phyloP scores from a whole-genome alignment of 345 rosid genomes.

The Hibiscus trionum region DNA sequence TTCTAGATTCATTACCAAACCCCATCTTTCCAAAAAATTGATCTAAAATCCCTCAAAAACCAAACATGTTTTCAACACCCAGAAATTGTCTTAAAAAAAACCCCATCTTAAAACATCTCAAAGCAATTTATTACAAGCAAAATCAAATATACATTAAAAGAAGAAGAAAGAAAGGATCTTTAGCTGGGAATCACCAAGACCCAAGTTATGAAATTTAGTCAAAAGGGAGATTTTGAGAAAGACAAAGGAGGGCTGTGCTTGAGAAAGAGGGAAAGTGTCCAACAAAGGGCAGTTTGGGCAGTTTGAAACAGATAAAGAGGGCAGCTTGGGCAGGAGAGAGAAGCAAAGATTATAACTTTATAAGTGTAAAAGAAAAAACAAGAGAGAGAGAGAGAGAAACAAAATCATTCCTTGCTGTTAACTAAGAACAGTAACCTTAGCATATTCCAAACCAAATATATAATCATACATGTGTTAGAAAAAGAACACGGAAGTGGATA shows the following conservation, averaged over 20 bases:
- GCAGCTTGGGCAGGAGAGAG: slow-evolving; percentile 44
- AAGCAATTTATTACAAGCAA: slow-evolving; percentile 10
- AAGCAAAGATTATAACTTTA: not conserved
- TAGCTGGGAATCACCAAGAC: slow-evolving; percentile 19
- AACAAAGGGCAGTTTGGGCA: slow-evolving; percentile 61
- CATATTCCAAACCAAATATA: slow-evolving; percentile 20
- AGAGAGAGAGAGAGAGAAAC: not conserved
- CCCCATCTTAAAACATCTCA: slow-evolving; percentile 10
- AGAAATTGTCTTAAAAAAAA: not conserved
- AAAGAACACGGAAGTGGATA: slow-evolving; percentile 10
- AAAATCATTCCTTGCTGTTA: not conserved
- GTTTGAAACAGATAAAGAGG: slow-evolving; percentile 35
- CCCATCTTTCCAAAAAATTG: slow-evolving; percentile 25
- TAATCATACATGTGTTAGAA: not conserved
- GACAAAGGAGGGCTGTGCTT: slow-evolving; percentile 21
- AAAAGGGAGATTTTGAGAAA: slow-evolving; percentile 24
- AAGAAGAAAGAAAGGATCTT: not conserved
- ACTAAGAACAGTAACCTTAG: slow-evolving; percentile 27
- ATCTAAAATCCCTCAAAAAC: not conserved
- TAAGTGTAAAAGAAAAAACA: not conserved
- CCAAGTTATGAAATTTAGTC: slow-evolving; percentile 36
- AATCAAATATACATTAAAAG: not conserved
- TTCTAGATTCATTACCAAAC: slow-evolving; percentile 30
- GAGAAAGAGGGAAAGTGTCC: slow-evolving; percentile 50
- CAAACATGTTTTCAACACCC: not conserved